Base-by-base conservation (phyloP, 2,329 filamentous ascomycete species). In the Ciborinia camelliae region DNA sequence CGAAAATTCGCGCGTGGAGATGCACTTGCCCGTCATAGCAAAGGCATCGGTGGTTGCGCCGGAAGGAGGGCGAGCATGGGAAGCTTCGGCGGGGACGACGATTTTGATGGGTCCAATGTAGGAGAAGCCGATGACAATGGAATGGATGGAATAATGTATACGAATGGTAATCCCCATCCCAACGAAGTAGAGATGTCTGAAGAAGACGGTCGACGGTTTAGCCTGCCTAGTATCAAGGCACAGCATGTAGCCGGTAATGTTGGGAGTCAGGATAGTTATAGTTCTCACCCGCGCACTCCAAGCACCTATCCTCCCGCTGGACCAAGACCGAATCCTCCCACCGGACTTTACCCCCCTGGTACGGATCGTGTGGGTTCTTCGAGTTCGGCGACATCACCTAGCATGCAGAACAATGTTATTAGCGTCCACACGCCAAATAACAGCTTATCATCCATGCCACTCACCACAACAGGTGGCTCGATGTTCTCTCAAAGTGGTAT, bases 1-100 rank as follows among this genome's bases (percentile, higher is more conserved):
- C 87, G 95, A 67, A 91, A 93, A 71, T 99, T 99, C 78, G 95
- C 95, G 52, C 89, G 95, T 69, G 95, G 95, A 15, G 95, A 99
- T 81, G 95, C 95, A 32, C 80, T 99, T 62, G 95, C 95, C 52
- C 87, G 95, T 66, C 95, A 99, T 76, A 96, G 91, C 75, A 98
- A 98, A 78, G 95, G 95, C 41, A 90, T 93, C 62, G 95, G 95
- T 62, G 95, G 95, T 55, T 99, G 95, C 78, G 95, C 96, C 15
- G 95, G 95, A 64, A 87, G 95, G 65, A 85, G 95, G 69, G 88
- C 92, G 47, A 97, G 93, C 72, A 88, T 92, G 83, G 89, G 89
- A 51, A 89, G 89, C 75, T 96, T 92, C 76, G 89, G 86, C 35
- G 88, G 89, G 23, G 90, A 92, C 43, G 91, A 93, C 62, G 90